Evolutionary conservation across 2,329 filamentous ascomycete species (phyloP), one percentile per base, ranked within the genome.

Genomic region (Penicillium sp.): DNA sequence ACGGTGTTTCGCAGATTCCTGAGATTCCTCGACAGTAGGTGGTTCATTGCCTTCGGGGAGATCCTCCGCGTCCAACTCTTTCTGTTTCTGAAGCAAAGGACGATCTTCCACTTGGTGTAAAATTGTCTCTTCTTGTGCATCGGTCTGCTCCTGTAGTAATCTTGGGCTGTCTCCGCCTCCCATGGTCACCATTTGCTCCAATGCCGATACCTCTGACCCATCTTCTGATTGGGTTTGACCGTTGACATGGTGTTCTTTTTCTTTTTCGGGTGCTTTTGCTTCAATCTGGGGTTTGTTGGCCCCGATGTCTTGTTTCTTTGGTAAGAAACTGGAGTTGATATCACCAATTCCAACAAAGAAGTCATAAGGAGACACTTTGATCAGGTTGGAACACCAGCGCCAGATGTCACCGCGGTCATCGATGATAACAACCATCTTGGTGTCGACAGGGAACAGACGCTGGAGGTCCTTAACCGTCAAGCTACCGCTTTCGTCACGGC

Each of bases 341-440:
- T 99, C 94, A 58, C 94, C 94, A 59, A 97, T 96, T 14, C 94
- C 94, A 54, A 95, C 91, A 77, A 97, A 99, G 75, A 99, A 99
- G 72, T 97, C 93, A 72, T 96, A 99, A 0, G 93, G 91, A 1
- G 87, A 87, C 32, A 99, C 94, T 71, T 96, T 96, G 77, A 99
- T 91, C 34, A 99, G 83, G 67, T 99, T 97, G 5, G 89, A 85
- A 64, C 89, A 88, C 81, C 96, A 97, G 63, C 88, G 86, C 94
- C 94, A 99, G 7, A 99, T 93, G 71, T 99, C 94, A 49, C 91
- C 91, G 63, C 94, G 86, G 74, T 99, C 94, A 70, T 99, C 94
- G 61, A 99, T 99, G 66, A 99, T 97, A 55, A 97, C 92, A 1
- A 97, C 95, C 94, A 99, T 99, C 74, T 96, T 93, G 5, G 93